phyloP scores from a whole-genome alignment of 805 yeast genomes.

The Starmerella stellata region DNA sequence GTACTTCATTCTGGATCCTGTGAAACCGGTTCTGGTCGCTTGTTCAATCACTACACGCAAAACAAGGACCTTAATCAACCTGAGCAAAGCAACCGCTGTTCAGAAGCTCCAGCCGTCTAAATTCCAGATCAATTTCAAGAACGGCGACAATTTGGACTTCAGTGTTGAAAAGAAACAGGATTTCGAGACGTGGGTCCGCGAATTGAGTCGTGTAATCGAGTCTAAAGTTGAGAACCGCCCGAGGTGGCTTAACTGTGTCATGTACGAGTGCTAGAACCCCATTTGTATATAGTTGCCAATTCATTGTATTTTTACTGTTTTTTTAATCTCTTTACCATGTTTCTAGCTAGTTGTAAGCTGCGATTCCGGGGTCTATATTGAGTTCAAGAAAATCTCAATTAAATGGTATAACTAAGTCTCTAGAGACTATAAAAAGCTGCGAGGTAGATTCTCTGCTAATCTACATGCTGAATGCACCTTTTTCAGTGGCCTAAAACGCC shows the following conservation, averaged over 20 bases:
- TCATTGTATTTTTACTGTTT: too few relatives aligned
- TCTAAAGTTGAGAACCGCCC: conserved; percentile 4
- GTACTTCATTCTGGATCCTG: conserved; percentile 54
- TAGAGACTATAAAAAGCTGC: too few relatives aligned
- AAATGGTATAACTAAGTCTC: too few relatives aligned
- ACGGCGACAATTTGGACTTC: conserved; percentile 58
- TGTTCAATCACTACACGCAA: conserved; percentile 52
- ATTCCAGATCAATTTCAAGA: conserved; percentile 30
- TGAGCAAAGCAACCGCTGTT: conserved; percentile 45
- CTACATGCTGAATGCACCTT: too few relatives aligned
- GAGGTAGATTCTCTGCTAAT: too few relatives aligned
- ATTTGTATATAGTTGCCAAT: too few relatives aligned
- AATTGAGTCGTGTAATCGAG: conserved; percentile 5
- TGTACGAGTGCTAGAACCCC: conserved; percentile 10
- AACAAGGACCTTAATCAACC: conserved; percentile 58
- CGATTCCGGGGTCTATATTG: too few relatives aligned
- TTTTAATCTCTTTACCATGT: too few relatives aligned
- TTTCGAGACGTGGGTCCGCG: conserved; percentile 40
- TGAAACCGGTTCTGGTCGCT: conserved; percentile 41
- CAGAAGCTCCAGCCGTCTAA: conserved; percentile 23
- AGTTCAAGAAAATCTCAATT: too few relatives aligned
- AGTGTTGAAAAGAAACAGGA: conserved; percentile 46
- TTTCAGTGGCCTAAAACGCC: too few relatives aligned
- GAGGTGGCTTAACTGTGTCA: conserved; percentile 14
- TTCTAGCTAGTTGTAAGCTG: too few relatives aligned